A percentile compares a stretch with the other conserved stretches of the same genome.
phyloP scores from a whole-genome alignment of 305 asterid genomes.

The Solanum hybrid region DNA sequence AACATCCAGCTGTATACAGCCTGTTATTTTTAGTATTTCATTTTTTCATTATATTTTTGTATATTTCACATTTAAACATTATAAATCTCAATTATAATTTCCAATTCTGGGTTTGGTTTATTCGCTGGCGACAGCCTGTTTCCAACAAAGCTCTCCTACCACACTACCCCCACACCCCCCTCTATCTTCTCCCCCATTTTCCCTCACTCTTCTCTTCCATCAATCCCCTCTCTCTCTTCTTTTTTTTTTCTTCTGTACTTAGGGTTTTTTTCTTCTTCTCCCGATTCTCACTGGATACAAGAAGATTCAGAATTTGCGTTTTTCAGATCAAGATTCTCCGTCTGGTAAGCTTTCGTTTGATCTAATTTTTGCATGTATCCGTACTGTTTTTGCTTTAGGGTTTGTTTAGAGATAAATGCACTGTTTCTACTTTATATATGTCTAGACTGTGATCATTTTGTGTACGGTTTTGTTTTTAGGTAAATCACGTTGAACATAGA shows the following conservation, averaged over 20 bases:
- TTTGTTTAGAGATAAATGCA: background rate
- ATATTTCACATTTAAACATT: background rate
- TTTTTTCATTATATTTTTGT: background rate
- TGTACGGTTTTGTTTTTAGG: background rate
- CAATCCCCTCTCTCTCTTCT: constrained; percentile 12
- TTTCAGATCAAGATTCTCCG: constrained; percentile 32
- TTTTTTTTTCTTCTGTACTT: background rate
- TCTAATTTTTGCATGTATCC: background rate
- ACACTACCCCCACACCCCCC: background rate
- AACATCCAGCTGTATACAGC: constrained; percentile 29
- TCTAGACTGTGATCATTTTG: constrained; percentile 1
- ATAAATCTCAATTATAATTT: constrained; percentile 9
- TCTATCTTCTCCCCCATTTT: background rate
- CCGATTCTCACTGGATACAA: constrained; percentile 8
- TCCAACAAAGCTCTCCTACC: constrained; percentile 42
- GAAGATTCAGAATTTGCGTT: constrained; percentile 10
- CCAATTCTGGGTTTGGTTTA: constrained; percentile 28
- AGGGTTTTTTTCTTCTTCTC: constrained; percentile 2
- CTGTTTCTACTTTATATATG: background rate
- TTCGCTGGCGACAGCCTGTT: constrained; percentile 79
- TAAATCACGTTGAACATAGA: background rate
- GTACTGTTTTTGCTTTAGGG: background rate
- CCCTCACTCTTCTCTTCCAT: constrained; percentile 1
- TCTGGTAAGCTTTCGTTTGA: constrained; percentile 21
- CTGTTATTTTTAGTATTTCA: constrained; percentile 14